Percentiles rank a stretch among this genome's conserved stretches.
Conservation (phyloP, 108 stramenopile genomes). For the Ochromonas danica region DNA sequence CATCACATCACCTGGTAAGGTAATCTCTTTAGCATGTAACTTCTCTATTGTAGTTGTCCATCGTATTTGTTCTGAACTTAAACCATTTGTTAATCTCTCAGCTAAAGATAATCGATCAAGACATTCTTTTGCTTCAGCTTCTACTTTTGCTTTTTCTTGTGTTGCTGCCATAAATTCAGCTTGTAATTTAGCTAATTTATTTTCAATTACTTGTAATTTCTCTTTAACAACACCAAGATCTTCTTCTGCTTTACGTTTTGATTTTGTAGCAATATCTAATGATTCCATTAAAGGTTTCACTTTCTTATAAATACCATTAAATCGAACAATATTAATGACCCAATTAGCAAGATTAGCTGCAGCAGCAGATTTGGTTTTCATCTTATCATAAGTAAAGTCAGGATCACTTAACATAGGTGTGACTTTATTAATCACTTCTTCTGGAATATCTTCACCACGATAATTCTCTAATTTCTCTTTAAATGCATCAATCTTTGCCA, state of each 20-base stretch:
- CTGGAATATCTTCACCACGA: slow-evolving; percentile 33
- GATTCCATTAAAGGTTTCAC: slow-evolving; percentile 55
- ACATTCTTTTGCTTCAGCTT: slow-evolving; percentile 27
- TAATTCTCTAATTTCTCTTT: slow-evolving; percentile 31
- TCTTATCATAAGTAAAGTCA: slow-evolving; percentile 39
- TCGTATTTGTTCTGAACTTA: slow-evolving; percentile 7
- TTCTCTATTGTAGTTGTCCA: slow-evolving; percentile 16
- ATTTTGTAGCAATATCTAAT: slow-evolving; percentile 38
- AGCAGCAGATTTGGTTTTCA: slow-evolving; percentile 37
- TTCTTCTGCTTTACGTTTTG: slow-evolving; percentile 32
- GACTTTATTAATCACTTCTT: slow-evolving; percentile 22
- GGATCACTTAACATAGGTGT: slow-evolving; percentile 33
- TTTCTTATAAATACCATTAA: slow-evolving; percentile 52
- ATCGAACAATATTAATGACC: slow-evolving; percentile 32
- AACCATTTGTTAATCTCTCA: slow-evolving; percentile 31
- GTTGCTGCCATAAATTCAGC: slow-evolving; percentile 18
- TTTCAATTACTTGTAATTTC: slow-evolving; percentile 22
- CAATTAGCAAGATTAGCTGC: slow-evolving; percentile 31
- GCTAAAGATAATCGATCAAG: slow-evolving; percentile 4
- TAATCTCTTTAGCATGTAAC: not conserved
- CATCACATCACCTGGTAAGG: slow-evolving; percentile 32
- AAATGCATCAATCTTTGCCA: slow-evolving; percentile 33
- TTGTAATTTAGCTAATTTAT: slow-evolving; percentile 30
- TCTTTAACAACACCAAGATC: slow-evolving; percentile 36
- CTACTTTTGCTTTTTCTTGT: slow-evolving; percentile 23